phyloP scores from a whole-genome alignment of 2,329 filamentous ascomycete genomes.

The Xylariaceae sp. region DNA sequence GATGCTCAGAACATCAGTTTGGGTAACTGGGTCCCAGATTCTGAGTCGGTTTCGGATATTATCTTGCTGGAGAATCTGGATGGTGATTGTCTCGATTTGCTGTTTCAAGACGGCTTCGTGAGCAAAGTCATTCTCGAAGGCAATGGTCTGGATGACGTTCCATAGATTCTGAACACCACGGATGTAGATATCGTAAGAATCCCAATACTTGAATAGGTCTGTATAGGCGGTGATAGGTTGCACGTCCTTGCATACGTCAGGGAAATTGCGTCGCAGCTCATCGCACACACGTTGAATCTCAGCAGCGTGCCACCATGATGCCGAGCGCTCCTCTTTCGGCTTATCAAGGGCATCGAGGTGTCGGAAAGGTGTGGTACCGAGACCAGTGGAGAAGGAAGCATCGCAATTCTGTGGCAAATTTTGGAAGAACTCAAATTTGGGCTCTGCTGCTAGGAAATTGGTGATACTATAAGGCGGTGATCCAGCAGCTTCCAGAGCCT shows the following conservation, averaged over 20 bases:
- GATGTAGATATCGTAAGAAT: conserved; percentile 44
- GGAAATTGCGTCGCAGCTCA: conserved; percentile 14
- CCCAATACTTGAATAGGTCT: conserved; percentile 46
- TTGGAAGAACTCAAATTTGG: conserved; percentile 19
- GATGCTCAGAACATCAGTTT: no score
- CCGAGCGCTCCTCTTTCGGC: conserved; percentile 26
- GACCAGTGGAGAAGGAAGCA: conserved; percentile 39
- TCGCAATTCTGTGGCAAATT: conserved; percentile 4
- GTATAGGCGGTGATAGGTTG: conserved; percentile 29
- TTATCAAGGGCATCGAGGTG: conserved; percentile 27
- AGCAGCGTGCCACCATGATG: conserved; percentile 36
- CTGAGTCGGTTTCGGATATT: no score
- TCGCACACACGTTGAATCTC: conserved; percentile 30
- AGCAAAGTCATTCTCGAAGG: conserved; percentile 37
- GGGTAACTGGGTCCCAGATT: no score
- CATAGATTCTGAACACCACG: conserved; percentile 47
- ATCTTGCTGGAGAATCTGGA: no score
- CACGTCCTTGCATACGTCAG: conserved; percentile 13
- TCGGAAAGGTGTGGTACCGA: conserved; percentile 30
- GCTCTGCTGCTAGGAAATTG: conserved; percentile 17
- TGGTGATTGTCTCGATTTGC: no score
- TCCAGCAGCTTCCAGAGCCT: conserved; percentile 19
- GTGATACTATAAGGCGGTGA: conserved; percentile 7
- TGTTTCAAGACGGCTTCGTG: no score
- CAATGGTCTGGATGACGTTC: conserved; percentile 41